Conservation (phyloP, 176 grass and related monocot genomes). For the Avena sativa region DNA sequence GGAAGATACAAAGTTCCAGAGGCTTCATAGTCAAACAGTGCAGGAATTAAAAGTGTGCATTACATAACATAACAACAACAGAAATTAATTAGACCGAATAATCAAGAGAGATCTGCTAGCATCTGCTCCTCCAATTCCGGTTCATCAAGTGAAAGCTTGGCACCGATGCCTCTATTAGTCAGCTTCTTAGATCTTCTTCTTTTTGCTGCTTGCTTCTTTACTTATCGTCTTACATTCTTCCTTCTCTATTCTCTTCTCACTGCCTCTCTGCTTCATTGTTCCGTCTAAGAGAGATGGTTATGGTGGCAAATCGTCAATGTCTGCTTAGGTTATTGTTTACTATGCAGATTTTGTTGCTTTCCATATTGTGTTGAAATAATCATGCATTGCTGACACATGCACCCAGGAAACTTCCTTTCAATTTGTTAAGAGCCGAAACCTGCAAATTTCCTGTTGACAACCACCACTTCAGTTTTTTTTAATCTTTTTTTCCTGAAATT, state of each 20-base stretch:
- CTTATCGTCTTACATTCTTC: not conserved
- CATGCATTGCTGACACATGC: not conserved
- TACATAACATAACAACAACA: too few species aligned
- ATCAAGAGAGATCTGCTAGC: too few species aligned
- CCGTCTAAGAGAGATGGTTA: conserved; percentile 10
- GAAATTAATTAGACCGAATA: too few species aligned
- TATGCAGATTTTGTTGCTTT: not conserved
- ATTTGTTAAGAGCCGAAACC: not conserved
- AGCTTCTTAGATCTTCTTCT: conserved; percentile 9
- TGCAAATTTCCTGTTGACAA: not conserved
- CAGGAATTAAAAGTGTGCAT: too few species aligned
- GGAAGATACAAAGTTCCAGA: too few species aligned
- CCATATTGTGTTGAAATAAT: not conserved
- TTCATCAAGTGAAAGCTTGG: too few species aligned
- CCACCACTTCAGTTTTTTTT: not conserved
- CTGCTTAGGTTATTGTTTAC: not conserved
- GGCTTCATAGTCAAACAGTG: too few species aligned
- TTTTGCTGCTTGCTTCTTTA: not conserved
- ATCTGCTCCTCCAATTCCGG: too few species aligned
- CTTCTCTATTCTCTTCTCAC: not conserved
- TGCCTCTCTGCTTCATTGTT: not conserved
- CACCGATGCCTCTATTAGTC: not conserved
- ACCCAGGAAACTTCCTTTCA: not conserved
- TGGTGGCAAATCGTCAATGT: not conserved
- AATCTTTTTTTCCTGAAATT: not conserved